phyloP scores from a whole-genome alignment of 2,329 filamentous ascomycete genomes.

The Microsporum ferrugineum region DNA sequence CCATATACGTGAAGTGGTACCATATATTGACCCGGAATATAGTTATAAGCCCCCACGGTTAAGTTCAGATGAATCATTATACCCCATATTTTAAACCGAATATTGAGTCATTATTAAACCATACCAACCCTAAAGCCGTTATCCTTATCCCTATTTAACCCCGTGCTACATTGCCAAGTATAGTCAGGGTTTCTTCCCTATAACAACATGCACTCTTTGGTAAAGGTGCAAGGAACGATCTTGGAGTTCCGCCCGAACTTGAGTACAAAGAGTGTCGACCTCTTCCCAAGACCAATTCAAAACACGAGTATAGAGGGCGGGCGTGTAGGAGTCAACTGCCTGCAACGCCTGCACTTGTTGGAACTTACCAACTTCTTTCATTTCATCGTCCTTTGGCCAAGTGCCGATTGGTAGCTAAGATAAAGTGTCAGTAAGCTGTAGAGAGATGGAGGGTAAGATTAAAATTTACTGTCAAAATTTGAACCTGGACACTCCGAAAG shows the following conservation, averaged over 20 bases:
- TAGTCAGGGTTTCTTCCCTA: conserved; percentile 2
- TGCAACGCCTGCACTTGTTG: conserved; percentile 13
- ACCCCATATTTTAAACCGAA: background rate
- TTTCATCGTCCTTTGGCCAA: conserved; percentile 13
- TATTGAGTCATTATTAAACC: background rate
- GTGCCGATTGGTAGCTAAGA: conserved; percentile 15
- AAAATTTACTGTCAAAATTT: background rate
- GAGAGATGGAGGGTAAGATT: background rate
- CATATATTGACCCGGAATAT: no score
- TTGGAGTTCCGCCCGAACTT: conserved; percentile 10
- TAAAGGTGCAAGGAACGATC: conserved; percentile 7
- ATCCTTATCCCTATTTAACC: background rate
- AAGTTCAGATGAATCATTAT: no score
- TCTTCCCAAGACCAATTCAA: conserved; percentile 9
- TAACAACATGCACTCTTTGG: conserved; percentile 12
- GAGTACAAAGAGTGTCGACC: conserved; percentile 4
- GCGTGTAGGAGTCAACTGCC: conserved; percentile 14
- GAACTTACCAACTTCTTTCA: conserved; percentile 11
- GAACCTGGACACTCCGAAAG: conserved; percentile 39
- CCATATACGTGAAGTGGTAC: background rate
- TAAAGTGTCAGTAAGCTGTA: background rate
- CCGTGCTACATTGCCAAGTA: background rate
- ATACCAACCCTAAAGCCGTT: background rate
- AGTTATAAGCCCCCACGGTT: no score
- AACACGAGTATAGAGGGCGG: conserved; percentile 14